Evolutionary conservation across 106 monocot species (phyloP).

Genomic region (Allium cepa): DNA sequence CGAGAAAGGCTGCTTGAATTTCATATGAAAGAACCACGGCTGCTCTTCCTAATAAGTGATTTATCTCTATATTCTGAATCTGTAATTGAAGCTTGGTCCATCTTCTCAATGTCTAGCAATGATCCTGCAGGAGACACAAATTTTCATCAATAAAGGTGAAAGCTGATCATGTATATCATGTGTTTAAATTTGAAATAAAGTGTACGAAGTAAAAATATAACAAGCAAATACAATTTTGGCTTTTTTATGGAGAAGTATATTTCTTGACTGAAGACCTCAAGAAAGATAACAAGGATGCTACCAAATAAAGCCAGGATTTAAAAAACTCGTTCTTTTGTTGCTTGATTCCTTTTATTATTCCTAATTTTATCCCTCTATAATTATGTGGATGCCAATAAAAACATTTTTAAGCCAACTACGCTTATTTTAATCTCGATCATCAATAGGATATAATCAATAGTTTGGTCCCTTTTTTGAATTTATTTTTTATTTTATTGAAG

Average conservation of each 20-base stretch:
- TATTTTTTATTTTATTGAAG: not conserved
- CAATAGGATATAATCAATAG: not conserved
- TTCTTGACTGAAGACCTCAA: not conserved
- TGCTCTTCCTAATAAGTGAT: slow-evolving; percentile 5
- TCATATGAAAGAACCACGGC: no score
- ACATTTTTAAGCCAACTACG: not conserved
- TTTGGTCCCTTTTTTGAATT: not conserved
- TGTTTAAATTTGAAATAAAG: not conserved
- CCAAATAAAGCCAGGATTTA: not conserved
- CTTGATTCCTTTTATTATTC: not conserved
- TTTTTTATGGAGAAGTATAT: not conserved
- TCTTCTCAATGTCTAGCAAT: slow-evolving; percentile 1
- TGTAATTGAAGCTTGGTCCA: not conserved
- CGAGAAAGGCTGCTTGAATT: slow-evolving; percentile 1
- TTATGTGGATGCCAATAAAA: not conserved
- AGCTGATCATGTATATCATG: not conserved
- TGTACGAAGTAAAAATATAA: not conserved
- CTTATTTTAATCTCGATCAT: not conserved
- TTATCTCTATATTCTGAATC: slow-evolving; percentile 2
- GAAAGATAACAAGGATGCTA: not conserved
- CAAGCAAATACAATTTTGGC: not conserved
- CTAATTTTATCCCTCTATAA: not conserved
- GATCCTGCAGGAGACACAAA: slow-evolving; percentile 2
- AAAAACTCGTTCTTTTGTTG: not conserved
- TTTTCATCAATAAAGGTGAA: not conserved